A percentile compares a stretch with the other conserved stretches of the same genome.
Conservation (phyloP, 805 yeast species). For the Geotrichum ghanense region DNA sequence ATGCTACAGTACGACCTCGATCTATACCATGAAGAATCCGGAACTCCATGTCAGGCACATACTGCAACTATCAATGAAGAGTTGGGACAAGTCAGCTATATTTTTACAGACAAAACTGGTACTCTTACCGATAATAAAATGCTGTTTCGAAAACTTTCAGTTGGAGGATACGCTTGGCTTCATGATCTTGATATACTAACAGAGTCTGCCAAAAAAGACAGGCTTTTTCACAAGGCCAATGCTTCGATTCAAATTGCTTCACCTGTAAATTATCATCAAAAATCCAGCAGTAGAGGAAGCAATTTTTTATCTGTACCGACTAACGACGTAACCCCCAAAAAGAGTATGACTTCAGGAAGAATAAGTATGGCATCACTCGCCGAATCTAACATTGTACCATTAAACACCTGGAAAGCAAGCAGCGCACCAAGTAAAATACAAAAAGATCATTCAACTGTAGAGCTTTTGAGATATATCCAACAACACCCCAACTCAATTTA, state of each 20-base stretch:
- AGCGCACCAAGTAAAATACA: conserved; percentile 36
- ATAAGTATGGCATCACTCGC: conserved; percentile 52
- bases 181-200: conserved; percentile 53
- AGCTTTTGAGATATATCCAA: conserved; percentile 61
- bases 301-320: too few species aligned
- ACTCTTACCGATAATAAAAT: conserved; percentile 90
- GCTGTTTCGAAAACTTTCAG: conserved; percentile 81
- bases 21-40: conserved; percentile 74
- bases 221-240: conserved; percentile 3
- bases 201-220: conserved; percentile 7
- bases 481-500: conserved; percentile 56
- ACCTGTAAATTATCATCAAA: too few species aligned
- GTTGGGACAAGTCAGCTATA: conserved; percentile 89
- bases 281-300: not conserved
- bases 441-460: conserved; percentile 43
- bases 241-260: conserved; percentile 4
- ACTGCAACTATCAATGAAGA: conserved; percentile 95
- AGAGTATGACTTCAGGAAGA: conserved; percentile 17
- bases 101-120: conserved; percentile 95
- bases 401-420: conserved; percentile 34
- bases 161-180: conserved; percentile 82
- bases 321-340: not conserved
- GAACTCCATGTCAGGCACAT: conserved; percentile 90
- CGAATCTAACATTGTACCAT: conserved; percentile 34
- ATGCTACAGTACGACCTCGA: conserved; percentile 85